Base-by-base conservation (phyloP, 345 rosid species). In the Camelina laxa region DNA sequence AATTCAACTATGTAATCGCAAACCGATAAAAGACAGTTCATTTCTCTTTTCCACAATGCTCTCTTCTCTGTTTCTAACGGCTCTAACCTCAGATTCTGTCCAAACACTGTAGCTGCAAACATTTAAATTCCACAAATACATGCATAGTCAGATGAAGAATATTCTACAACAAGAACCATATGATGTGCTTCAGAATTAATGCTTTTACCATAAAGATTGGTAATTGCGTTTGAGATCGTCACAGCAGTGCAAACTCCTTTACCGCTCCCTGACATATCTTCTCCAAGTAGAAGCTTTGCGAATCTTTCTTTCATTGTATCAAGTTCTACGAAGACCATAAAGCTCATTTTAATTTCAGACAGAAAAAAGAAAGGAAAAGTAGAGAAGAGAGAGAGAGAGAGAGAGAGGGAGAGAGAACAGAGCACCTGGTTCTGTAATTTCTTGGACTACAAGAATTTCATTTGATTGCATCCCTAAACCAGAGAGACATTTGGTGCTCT, bases 251-350 rank as follows among this genome's bases (percentile, higher is more conserved):
- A 88, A 64, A 89, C 98, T 54, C 98, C 97, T 89, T 90, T 88
- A 14, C 98, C 98, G 67, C 91, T 75, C 59, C 97, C 97, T 24
- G 98, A 94, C 98, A 94, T 94, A 80, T 94, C 98, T 81, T 93
- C 97, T 17, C 98, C 98, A 2, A 91, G 87, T 80, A 94, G 73
- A 71, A 94, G 90, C 84, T 94, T 94, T 30, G 96, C 84, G 41
- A 90, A 91, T 80, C 95, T 90, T 73, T 94, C 98, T 81, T 82
- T 94, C 98, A 91, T 94, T 81, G 82, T 72, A 63, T 91, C 97
- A 66, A 91, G 82, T 69, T 87, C 98, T 93, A 82, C 74, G 31
- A 65, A 48, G 10, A 48, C 30, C 33, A 17, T 10, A 19, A 1
- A 67, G 30, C 47, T 41, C 56, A 62, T 63, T 44, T 69, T 69